Conservation (phyloP, 257 asterid genomes). For the Anisodus tanguticus region DNA sequence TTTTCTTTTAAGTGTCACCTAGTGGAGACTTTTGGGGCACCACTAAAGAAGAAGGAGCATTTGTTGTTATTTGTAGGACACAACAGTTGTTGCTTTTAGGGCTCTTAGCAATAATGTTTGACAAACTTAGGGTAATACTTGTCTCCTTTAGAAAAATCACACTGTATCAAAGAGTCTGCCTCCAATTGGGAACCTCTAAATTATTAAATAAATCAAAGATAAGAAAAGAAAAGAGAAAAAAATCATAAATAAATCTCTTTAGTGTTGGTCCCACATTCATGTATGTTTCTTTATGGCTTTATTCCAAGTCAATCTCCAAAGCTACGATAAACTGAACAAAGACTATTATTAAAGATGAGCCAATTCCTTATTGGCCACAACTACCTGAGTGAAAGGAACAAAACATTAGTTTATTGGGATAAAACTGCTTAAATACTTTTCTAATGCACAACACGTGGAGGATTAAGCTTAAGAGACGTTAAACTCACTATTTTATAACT, state of each 20-base stretch:
- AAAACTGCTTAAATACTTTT: conserved; percentile 1
- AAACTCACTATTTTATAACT: not conserved
- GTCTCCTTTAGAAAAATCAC: conserved; percentile 34
- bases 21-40: conserved; percentile 34
- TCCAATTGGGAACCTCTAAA: conserved; percentile 32
- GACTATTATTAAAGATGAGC: conserved; percentile 25
- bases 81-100: conserved; percentile 40
- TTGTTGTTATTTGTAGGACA: conserved; percentile 34
- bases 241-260: conserved; percentile 10
- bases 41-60: conserved; percentile 29
- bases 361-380: conserved; percentile 28
- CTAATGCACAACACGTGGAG: conserved; percentile 33
- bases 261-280: conserved; percentile 39
- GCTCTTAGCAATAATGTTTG: conserved; percentile 31
- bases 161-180: conserved; percentile 30
- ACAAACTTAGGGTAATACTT: conserved; percentile 39
- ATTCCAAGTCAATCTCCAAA: conserved; percentile 32
- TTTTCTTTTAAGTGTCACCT: conserved; percentile 1
- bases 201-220: conserved; percentile 23
- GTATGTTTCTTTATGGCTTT: conserved; percentile 28
- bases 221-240: not conserved
- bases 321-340: conserved; percentile 29
- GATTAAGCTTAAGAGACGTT: conserved; percentile 29
- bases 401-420: not conserved
- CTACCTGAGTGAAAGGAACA: not conserved